Conservation (phyloP, 2,329 filamentous ascomycete species). For the Calcarisporium arbuscula region DNA sequence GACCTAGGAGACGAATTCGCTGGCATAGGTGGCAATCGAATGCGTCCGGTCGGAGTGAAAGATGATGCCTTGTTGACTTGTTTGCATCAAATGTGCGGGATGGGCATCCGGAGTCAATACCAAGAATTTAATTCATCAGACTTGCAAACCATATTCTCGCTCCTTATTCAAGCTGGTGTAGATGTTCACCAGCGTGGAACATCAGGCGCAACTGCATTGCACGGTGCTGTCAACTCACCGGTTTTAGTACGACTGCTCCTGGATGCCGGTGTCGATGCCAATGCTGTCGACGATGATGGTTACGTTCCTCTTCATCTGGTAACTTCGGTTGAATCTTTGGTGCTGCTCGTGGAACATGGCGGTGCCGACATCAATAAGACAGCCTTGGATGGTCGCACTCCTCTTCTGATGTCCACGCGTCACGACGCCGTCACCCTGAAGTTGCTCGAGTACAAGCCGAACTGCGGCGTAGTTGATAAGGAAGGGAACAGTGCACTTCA, state of each 20-base stretch:
- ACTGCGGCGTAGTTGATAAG: slow-evolving; percentile 12
- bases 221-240: slow-evolving; percentile 6
- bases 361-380: slow-evolving; percentile 17
- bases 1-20: slow-evolving; percentile 3
- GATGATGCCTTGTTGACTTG: too few species aligned
- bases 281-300: slow-evolving; percentile 11
- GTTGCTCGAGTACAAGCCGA: slow-evolving; percentile 11
- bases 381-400: slow-evolving; percentile 13
- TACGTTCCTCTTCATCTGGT: slow-evolving; percentile 13
- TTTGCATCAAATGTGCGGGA: slow-evolving; percentile 8
- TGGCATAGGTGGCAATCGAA: too few species aligned
- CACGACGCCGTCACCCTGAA: background rate
- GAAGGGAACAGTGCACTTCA: slow-evolving; percentile 17
- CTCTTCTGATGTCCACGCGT: slow-evolving; percentile 11
- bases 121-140: too few species aligned
- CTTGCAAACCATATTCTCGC: slow-evolving; percentile 7
- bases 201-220: slow-evolving; percentile 13
- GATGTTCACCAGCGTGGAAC: slow-evolving; percentile 14
- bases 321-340: slow-evolving; percentile 6
- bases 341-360: slow-evolving; percentile 16
- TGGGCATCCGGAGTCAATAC: too few species aligned
- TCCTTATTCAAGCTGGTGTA: slow-evolving; percentile 17
- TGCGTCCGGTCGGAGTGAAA: too few species aligned
- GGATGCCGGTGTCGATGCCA: slow-evolving; percentile 16
- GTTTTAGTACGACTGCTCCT: slow-evolving; percentile 12